Conservation (phyloP, 2,329 filamentous ascomycete genomes). For the Aspergillus thermomutatus region DNA sequence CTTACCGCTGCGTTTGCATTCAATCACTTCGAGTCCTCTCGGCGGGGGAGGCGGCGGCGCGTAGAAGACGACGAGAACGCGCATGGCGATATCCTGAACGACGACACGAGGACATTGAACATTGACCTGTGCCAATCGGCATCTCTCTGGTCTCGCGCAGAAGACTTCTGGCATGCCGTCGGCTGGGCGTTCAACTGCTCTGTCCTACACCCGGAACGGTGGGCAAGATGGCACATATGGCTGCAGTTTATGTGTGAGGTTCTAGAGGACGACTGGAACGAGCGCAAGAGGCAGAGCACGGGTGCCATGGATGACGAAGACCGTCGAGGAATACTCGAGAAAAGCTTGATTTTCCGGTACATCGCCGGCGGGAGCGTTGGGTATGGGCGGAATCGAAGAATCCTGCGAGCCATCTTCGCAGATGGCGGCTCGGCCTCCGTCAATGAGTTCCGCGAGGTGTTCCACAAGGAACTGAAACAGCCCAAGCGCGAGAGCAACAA, state of each 20-base stretch:
- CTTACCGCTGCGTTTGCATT: slow-evolving; percentile 73
- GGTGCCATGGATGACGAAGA: slow-evolving; percentile 19
- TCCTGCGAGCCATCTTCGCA: slow-evolving; percentile 47
- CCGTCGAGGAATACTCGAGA: slow-evolving; percentile 22
- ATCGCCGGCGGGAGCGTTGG: slow-evolving; percentile 29
- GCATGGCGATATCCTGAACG: slow-evolving; percentile 23
- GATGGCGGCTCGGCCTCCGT: slow-evolving; percentile 36
- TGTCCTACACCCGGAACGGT: slow-evolving; percentile 66
- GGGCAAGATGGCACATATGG: slow-evolving; percentile 79
- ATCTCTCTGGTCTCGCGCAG: slow-evolving; percentile 70
- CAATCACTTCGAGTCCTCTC: slow-evolving; percentile 34
- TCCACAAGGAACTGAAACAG: slow-evolving; percentile 43
- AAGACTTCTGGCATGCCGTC: slow-evolving; percentile 83
- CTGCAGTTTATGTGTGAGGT: slow-evolving; percentile 63
- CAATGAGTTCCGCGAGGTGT: slow-evolving; percentile 45
- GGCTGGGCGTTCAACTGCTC: slow-evolving; percentile 96
- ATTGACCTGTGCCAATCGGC: slow-evolving; percentile 60
- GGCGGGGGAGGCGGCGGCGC: slow-evolving; percentile 28
- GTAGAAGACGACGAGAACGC: slow-evolving; percentile 18
- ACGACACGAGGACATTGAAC: slow-evolving; percentile 53
- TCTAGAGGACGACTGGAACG: slow-evolving; percentile 44
- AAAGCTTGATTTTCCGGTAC: slow-evolving; percentile 44
- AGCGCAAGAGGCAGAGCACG: slow-evolving; percentile 23
- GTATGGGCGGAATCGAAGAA: slow-evolving; percentile 38
- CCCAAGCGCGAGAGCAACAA: slow-evolving; percentile 25